A percentile compares a stretch with the other conserved stretches of the same genome.
Evolutionary conservation across 306 rosid species (phyloP).

Genomic region (Mimosa bimucronata): DNA sequence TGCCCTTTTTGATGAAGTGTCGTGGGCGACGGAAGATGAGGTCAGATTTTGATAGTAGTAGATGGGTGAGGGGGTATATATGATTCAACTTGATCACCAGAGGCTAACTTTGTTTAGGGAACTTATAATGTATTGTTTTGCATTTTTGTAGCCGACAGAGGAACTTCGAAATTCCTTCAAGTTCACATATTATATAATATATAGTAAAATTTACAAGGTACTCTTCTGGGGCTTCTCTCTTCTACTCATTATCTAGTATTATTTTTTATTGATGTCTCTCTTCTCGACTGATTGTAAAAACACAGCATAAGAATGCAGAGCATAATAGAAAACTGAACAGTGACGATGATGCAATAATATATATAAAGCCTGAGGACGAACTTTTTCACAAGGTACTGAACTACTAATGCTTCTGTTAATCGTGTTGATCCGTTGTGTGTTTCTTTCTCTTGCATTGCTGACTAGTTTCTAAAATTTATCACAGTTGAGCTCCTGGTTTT

Average conservation of each 20-base stretch:
- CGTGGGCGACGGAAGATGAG: conserved; percentile 96
- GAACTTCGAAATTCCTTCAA: conserved; percentile 70
- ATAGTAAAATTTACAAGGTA: conserved; percentile 79
- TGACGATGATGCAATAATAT: conserved; percentile 55
- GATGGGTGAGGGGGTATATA: conserved; percentile 36
- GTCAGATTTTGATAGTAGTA: conserved; percentile 53
- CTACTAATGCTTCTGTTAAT: conserved; percentile 12
- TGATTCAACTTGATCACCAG: conserved; percentile 6
- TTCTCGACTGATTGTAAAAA: conserved; percentile 27
- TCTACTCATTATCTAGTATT: background rate
- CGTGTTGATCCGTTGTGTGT: background rate
- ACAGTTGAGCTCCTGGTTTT: conserved; percentile 82
- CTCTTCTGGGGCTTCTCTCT: conserved; percentile 32
- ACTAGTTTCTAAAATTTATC: conserved; percentile 42
- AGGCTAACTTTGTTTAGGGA: conserved; percentile 12
- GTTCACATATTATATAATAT: conserved; percentile 58
- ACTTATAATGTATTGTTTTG: conserved; percentile 38
- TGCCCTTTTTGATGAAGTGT: conserved; percentile 84
- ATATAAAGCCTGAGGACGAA: conserved; percentile 84
- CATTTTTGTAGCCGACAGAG: conserved; percentile 69
- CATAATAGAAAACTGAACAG: conserved; percentile 43
- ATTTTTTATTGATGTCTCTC: conserved; percentile 5
- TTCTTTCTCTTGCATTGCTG: conserved; percentile 28
- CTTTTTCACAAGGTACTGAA: conserved; percentile 71
- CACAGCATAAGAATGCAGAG: conserved; percentile 57